phyloP scores from a whole-genome alignment of 1,284 basidiomycete species.

The Sporisorium scitamineum region DNA sequence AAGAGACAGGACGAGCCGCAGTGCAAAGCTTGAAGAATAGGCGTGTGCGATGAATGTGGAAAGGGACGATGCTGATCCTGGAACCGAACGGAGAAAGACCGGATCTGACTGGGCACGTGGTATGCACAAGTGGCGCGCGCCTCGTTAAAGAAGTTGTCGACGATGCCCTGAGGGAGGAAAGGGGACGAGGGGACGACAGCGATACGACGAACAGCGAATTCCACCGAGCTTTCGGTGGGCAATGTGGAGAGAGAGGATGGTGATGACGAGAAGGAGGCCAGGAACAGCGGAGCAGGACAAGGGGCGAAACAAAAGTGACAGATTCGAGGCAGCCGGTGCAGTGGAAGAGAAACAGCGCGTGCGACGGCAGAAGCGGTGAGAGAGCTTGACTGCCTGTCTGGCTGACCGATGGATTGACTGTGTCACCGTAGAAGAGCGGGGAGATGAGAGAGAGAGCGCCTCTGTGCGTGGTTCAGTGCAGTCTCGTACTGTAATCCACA shows the following conservation, averaged over 20 bases:
- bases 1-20: not conserved
- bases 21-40: not conserved
- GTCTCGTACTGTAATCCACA: not conserved
- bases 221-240: not conserved
- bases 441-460: not conserved
- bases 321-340: not conserved
- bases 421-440: constrained; percentile 1
- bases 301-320: constrained; percentile 7
- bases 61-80: constrained; percentile 6
- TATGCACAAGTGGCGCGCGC: not conserved
- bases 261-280: not conserved
- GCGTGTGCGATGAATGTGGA: too few species aligned
- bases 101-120: not conserved
- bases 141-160: not conserved
- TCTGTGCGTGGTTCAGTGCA: not conserved
- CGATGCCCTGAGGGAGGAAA: not conserved
- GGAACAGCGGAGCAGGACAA: not conserved
- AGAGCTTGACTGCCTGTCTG: constrained; percentile 9
- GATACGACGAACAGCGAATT: not conserved
- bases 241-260: not conserved
- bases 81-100: not conserved
- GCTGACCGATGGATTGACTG: not conserved
- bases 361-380: constrained; percentile 8
- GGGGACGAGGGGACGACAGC: not conserved
- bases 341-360: constrained; percentile 2